Conservation (phyloP, 768 basidiomycete genomes). For the Ramaria sp. region DNA sequence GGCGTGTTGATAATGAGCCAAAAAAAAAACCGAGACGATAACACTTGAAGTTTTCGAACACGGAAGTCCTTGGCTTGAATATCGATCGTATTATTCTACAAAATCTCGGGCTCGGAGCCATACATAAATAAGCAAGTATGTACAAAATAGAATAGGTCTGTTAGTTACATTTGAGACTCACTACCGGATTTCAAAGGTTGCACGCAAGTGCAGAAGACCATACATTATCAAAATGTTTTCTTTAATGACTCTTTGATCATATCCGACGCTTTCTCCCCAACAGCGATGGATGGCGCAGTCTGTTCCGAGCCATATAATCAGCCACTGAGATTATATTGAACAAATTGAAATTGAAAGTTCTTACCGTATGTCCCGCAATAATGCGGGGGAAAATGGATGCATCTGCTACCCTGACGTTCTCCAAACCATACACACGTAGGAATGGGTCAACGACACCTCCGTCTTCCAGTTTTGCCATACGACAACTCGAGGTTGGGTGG, state of each 20-base stretch:
- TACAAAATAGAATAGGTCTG: no score
- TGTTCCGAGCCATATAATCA: neutral
- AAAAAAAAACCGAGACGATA: no score
- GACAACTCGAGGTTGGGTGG: slow-evolving; percentile 10
- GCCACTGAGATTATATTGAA: neutral
- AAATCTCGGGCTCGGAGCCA: no score
- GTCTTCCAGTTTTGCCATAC: slow-evolving; percentile 10
- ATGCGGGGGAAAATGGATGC: slow-evolving; percentile 10
- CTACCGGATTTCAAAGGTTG: no score
- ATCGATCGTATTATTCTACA: no score
- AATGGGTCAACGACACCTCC: slow-evolving; percentile 10
- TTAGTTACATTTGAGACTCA: no score
- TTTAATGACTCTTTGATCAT: slow-evolving; percentile 9
- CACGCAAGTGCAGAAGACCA: no score
- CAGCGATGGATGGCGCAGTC: slow-evolving; percentile 12
- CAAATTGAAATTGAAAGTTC: neutral
- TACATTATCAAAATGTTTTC: no score
- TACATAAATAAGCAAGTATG: no score
- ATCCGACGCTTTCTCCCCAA: slow-evolving; percentile 16
- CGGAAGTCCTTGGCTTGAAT: no score
- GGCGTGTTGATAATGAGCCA: no score
- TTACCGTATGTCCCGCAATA: slow-evolving; percentile 10
- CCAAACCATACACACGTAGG: slow-evolving; percentile 11
- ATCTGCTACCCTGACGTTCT: slow-evolving; percentile 9
- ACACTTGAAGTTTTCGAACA: no score